These are phyloP conservation scores for Edaphochlamys debaryana DNA, from an alignment of 139 green algal genomes.

Conservation along the genomic window DNA sequence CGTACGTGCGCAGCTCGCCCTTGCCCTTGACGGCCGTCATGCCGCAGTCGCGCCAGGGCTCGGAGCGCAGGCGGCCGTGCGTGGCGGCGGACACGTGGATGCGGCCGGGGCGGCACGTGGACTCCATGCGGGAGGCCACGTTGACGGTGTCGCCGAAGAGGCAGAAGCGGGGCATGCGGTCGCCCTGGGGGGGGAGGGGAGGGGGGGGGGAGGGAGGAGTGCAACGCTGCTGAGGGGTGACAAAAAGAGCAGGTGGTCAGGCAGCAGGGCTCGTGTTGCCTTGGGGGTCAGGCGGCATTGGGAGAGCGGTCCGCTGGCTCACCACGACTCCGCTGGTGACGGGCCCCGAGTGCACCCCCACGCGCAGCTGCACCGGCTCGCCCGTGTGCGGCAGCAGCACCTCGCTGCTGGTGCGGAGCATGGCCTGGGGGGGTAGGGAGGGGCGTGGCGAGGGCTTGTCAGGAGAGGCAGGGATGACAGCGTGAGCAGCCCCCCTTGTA, in stretches of 20 bases:
- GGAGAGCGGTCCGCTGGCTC: no score
- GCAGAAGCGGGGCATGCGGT: no score
- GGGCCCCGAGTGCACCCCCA: slow-evolving; percentile 30
- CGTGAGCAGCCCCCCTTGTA: no score
- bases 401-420: slow-evolving; percentile 27
- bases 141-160: no score
- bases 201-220: background rate
- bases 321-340: slow-evolving; percentile 35
- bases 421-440: background rate
- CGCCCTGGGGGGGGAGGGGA: no score
- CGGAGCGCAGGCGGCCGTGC: background rate
- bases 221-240: no score
- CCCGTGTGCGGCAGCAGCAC: slow-evolving; percentile 54
- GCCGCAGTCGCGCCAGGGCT: slow-evolving; percentile 21
- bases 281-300: no score
- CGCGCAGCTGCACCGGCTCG: slow-evolving; percentile 38
- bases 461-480: no score
- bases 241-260: background rate
- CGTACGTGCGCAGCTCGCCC: slow-evolving; percentile 29
- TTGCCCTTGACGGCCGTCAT: slow-evolving; percentile 34
- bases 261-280: background rate
- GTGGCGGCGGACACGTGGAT: slow-evolving; percentile 53
- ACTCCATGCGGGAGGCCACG: slow-evolving; percentile 68
- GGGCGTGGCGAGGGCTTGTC: no score
- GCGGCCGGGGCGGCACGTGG: slow-evolving; percentile 48